phyloP scores from a whole-genome alignment of 352 stramenopile genomes.

The Globisporangium alternatum region DNA sequence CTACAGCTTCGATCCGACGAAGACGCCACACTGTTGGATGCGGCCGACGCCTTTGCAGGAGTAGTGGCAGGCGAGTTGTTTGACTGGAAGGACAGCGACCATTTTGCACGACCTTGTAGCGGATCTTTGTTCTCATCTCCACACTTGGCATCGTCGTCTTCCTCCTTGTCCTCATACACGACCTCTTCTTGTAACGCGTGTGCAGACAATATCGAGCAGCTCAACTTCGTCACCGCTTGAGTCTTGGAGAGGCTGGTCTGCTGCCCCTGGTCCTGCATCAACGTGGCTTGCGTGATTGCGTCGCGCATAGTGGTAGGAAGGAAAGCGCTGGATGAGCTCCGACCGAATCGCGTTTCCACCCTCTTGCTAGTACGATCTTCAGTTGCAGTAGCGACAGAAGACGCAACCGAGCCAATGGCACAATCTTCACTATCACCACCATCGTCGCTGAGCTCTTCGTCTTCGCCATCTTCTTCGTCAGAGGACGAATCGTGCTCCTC shows the following conservation, averaged over 20 bases:
- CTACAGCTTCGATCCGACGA: not conserved
- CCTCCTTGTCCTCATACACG: not conserved
- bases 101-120: not conserved
- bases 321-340: not conserved
- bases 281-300: constrained; percentile 5
- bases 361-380: not conserved
- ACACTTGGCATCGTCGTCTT: not conserved
- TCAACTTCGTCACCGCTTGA: not conserved
- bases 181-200: not conserved
- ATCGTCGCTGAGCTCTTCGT: not conserved
- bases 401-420: not conserved
- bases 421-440: not conserved
- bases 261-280: constrained; percentile 15
- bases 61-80: not conserved
- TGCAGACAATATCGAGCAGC: too few relatives aligned
- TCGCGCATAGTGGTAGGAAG: not conserved
- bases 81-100: not conserved
- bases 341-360: not conserved
- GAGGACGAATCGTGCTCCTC: not conserved
- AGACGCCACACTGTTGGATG: not conserved
- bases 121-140: not conserved
- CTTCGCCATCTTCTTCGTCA: not conserved
- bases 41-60: not conserved
- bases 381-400: not conserved
- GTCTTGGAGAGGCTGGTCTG: constrained; percentile 7